A percentile compares a stretch with the other conserved stretches of the same genome.
These are phyloP conservation scores for Eucalyptus erythrocorys DNA, from an alignment of 345 rosid species.

Conservation along the genomic window DNA sequence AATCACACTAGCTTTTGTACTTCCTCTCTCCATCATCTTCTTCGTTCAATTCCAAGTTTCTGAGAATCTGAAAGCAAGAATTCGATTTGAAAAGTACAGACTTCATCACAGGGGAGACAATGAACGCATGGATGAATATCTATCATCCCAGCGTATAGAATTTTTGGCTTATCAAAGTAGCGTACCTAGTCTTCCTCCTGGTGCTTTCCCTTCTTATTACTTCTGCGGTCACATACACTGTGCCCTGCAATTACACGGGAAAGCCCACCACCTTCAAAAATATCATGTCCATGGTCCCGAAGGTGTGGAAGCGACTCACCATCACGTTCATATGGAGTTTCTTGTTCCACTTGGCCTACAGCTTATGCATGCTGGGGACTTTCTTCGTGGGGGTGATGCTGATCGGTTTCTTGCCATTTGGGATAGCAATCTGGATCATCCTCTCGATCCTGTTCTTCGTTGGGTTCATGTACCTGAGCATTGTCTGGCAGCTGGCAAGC, in stretches of 20 bases:
- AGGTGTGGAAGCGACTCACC: constrained; percentile 39
- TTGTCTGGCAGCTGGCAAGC: neutral
- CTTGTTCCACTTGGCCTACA: neutral
- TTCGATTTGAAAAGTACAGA: neutral
- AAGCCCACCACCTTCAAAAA: constrained; percentile 13
- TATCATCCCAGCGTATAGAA: neutral
- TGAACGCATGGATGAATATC: neutral
- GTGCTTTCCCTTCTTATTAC: constrained; percentile 41
- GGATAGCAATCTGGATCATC: neutral
- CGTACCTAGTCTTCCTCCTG: constrained; percentile 16
- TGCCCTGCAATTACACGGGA: constrained; percentile 28
- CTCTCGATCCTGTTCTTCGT: neutral
- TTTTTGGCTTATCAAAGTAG: constrained; percentile 15
- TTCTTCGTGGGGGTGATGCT: neutral
- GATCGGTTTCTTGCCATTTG: neutral
- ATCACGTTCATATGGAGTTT: constrained; percentile 28
- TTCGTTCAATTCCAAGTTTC: constrained; percentile 19
- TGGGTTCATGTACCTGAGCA: neutral
- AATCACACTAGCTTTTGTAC: constrained; percentile 28
- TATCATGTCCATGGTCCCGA: constrained; percentile 25
- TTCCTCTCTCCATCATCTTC: constrained; percentile 31
- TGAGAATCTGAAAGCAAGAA: neutral
- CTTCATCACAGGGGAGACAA: neutral
- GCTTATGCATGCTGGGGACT: neutral
- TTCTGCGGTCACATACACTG: constrained; percentile 24